A percentile compares a stretch with the other conserved stretches of the same genome.
Evolutionary conservation across 441 rosid genomes (phyloP).

Genomic region (Erysimum cheiri): DNA sequence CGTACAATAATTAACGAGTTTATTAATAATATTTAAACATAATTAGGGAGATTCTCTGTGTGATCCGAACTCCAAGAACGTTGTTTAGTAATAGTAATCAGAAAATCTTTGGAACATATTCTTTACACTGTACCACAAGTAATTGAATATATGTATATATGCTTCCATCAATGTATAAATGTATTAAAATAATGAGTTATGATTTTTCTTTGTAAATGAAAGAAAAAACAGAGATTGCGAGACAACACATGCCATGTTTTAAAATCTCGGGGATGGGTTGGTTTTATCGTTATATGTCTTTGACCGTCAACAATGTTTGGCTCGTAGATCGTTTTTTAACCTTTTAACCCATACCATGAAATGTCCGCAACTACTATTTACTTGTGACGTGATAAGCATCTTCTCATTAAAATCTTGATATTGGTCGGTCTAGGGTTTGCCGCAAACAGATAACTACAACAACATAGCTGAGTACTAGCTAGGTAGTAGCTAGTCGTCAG

Average conservation of each 20-base stretch:
- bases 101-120: conserved; percentile 29
- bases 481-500: conserved; percentile 17
- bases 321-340: conserved; percentile 39
- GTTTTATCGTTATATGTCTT: conserved; percentile 47
- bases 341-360: conserved; percentile 41
- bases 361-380: conserved; percentile 35
- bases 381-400: conserved; percentile 45
- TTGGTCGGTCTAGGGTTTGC: conserved; percentile 40
- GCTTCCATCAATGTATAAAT: conserved; percentile 19
- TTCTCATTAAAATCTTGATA: conserved; percentile 38
- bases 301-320: conserved; percentile 48
- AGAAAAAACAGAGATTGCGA: conserved; percentile 41
- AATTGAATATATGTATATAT: conserved; percentile 32
- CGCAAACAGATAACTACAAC: conserved; percentile 1
- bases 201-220: conserved; percentile 1
- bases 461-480: conserved; percentile 26
- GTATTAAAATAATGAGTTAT: conserved; percentile 18
- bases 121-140: conserved; percentile 30
- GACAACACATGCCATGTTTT: conserved; percentile 49
- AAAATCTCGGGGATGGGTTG: conserved; percentile 44
- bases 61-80: conserved; percentile 33
- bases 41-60: conserved; percentile 40
- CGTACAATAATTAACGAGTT: conserved; percentile 20
- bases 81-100: conserved; percentile 28
- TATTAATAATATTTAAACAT: conserved; percentile 24